These are phyloP conservation scores for Leishmania major DNA, from an alignment of 208 protist genomes.

Conservation along the genomic window DNA sequence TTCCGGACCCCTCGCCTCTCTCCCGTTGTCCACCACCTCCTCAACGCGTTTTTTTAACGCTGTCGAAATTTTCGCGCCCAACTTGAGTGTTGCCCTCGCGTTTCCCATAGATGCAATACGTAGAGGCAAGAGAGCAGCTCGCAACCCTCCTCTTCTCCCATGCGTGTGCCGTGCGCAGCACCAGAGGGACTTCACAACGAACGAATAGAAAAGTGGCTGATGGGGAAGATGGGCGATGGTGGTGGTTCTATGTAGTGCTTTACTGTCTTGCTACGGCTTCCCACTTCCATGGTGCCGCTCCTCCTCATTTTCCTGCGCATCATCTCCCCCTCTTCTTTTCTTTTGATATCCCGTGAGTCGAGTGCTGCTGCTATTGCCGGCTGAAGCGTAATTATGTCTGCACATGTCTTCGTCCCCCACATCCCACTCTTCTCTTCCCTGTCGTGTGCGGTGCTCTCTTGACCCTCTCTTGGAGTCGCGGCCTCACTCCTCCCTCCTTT, in stretches of 20 bases:
- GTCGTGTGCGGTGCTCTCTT: neutral
- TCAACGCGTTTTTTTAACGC: neutral
- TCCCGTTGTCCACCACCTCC: neutral
- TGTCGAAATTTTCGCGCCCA: neutral
- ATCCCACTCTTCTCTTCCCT: neutral
- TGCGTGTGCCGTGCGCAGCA: neutral
- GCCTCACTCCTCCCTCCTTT: neutral
- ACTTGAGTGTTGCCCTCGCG: neutral
- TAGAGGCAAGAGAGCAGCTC: neutral
- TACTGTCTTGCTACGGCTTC: neutral
- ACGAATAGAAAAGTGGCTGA: neutral
- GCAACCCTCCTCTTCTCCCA: neutral
- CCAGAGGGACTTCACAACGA: too few relatives aligned
- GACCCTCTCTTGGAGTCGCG: neutral
- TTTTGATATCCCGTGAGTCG: neutral
- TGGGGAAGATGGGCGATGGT: neutral
- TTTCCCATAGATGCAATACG: neutral
- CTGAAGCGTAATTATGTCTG: slow-evolving; percentile 3
- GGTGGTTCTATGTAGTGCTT: neutral
- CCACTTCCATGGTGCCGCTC: neutral
- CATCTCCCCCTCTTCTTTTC: neutral
- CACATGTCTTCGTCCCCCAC: neutral
- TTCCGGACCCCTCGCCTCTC: neutral
- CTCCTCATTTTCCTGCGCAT: neutral
- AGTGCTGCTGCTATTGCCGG: neutral